phyloP scores from a whole-genome alignment of 345 rosid genomes.

The Gossypium stocksii region DNA sequence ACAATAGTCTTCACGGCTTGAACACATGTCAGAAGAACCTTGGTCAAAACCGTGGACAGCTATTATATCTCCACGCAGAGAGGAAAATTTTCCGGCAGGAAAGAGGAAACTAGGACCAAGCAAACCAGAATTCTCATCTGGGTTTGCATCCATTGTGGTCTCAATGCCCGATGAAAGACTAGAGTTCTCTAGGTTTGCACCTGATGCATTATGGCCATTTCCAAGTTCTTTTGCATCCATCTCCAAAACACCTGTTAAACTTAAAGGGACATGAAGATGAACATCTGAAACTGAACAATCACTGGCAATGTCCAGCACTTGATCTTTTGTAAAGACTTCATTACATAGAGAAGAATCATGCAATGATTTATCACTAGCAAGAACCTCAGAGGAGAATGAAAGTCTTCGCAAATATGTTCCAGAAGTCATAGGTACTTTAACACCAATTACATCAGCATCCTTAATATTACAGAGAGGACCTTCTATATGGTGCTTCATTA shows the following conservation, averaged over 20 bases:
- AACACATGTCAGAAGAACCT: constrained; percentile 19
- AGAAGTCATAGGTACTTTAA: constrained; percentile 40
- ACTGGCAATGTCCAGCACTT: constrained; percentile 6
- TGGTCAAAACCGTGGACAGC: constrained; percentile 38
- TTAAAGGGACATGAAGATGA: constrained; percentile 43
- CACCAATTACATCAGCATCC: constrained; percentile 24
- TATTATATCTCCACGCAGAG: constrained; percentile 55
- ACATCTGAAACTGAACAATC: constrained; percentile 44
- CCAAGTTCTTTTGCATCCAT: constrained; percentile 34
- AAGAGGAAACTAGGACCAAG: constrained; percentile 36
- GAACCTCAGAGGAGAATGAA: constrained; percentile 40
- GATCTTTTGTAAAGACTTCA: constrained; percentile 24
- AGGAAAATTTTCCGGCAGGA: constrained; percentile 54
- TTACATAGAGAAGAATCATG: constrained; percentile 22
- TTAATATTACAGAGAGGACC: constrained; percentile 42
- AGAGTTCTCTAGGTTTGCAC: constrained; percentile 22
- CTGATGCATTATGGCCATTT: constrained; percentile 28
- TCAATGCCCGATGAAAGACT: constrained; percentile 22
- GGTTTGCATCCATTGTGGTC: constrained; percentile 16
- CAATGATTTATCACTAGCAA: constrained; percentile 20
- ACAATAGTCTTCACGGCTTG: constrained; percentile 22
- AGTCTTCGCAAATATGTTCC: constrained; percentile 48
- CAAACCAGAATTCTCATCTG: constrained; percentile 17
- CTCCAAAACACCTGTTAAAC: constrained; percentile 33
- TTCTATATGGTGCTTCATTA: constrained; percentile 46